phyloP scores from a whole-genome alignment of 352 stramenopile species.

The Globisporangium apiculatum region DNA sequence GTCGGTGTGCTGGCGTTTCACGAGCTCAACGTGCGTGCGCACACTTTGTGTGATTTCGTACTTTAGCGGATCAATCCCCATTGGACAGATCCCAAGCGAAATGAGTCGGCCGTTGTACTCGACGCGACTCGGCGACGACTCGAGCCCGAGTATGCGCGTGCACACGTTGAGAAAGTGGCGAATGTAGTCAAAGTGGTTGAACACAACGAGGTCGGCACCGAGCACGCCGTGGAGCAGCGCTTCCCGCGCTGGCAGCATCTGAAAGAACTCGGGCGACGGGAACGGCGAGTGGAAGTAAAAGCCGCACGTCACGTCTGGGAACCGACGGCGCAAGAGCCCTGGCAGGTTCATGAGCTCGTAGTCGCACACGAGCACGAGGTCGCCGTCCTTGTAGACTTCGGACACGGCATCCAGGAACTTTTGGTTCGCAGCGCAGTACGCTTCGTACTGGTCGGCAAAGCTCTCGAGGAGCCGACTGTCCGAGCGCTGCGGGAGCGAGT shows the following conservation, averaged over 20 bases:
- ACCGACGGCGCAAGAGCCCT: constrained; percentile 60
- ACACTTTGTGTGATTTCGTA: constrained; percentile 66
- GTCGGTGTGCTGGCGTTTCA: constrained; percentile 48
- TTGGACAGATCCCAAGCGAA: constrained; percentile 82
- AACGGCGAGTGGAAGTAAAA: constrained; percentile 91
- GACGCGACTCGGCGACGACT: constrained; percentile 78
- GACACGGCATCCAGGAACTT: constrained; percentile 78
- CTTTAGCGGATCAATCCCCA: constrained; percentile 85
- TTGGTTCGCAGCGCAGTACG: constrained; percentile 84
- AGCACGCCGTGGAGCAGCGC: constrained; percentile 75
- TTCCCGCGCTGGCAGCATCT: constrained; percentile 80
- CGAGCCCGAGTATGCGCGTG: constrained; percentile 81
- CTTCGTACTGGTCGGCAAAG: constrained; percentile 84
- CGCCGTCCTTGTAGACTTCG: constrained; percentile 80
- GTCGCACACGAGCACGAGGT: constrained; percentile 85
- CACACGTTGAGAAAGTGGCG: constrained; percentile 83
- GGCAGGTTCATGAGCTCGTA: constrained; percentile 88
- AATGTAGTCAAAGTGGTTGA: constrained; percentile 89
- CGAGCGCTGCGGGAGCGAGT: constrained; percentile 78
- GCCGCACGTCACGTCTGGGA: constrained; percentile 70
- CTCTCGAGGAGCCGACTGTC: constrained; percentile 69
- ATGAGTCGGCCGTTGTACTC: constrained; percentile 86
- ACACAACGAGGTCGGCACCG: constrained; percentile 80
- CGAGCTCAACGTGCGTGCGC: constrained; percentile 36
- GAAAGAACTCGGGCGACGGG: constrained; percentile 88